Evolutionary conservation across 2,329 filamentous ascomycete species (phyloP).

Genomic region (Beauveria scarabaeidicola): DNA sequence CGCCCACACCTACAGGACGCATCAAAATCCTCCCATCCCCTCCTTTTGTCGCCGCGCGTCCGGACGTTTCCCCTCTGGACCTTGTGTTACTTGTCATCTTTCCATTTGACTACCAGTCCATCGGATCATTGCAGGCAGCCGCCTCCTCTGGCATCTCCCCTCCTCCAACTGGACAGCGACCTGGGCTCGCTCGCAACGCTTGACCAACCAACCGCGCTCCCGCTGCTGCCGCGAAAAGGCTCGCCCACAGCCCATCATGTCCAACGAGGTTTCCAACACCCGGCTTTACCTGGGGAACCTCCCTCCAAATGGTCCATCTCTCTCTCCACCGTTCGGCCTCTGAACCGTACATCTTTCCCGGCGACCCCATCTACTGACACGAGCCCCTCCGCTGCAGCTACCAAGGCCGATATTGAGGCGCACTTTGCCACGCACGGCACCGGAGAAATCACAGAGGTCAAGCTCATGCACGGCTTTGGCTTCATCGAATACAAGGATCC

Average conservation of each 20-base stretch:
- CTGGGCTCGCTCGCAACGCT: background rate
- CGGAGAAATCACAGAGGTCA: conserved; percentile 97
- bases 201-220: background rate
- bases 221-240: background rate
- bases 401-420: conserved; percentile 91
- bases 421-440: conserved; percentile 95
- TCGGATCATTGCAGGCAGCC: background rate
- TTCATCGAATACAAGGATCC: conserved; percentile 99
- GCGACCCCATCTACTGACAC: conserved; percentile 33
- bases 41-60: conserved; percentile 12
- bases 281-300: conserved; percentile 97
- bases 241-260: conserved; percentile 45
- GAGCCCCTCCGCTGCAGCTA: conserved; percentile 53
- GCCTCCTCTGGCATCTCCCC: background rate
- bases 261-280: conserved; percentile 77
- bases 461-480: conserved; percentile 99
- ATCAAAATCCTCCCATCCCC: conserved; percentile 10
- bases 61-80: conserved; percentile 3
- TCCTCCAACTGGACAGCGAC: background rate
- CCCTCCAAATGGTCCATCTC: conserved; percentile 73
- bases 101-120: conserved; percentile 6
- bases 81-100: conserved; percentile 7
- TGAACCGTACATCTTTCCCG: background rate
- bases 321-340: conserved; percentile 9
- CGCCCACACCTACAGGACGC: conserved; percentile 3